Base-by-base conservation (phyloP, 108 stramenopile species). In the Epithemia pelagica region DNA sequence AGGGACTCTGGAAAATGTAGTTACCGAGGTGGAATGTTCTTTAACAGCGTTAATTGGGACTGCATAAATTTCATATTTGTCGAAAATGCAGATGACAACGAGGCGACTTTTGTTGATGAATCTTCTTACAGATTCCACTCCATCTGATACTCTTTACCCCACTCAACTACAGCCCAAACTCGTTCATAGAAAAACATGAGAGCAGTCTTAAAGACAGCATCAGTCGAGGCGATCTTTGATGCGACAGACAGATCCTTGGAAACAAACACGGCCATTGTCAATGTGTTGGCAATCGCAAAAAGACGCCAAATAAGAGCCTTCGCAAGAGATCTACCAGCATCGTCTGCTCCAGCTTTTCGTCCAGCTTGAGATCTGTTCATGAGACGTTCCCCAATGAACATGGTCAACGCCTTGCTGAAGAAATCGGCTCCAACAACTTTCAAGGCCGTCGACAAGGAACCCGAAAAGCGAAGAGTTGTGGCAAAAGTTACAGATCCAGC, bases 391-490 rank as follows among this genome's bases (percentile, higher is more conserved):
- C 97, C 97, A 66, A 95, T 68, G 72, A 95, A 97, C 95, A 97
- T 96, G 58, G 94, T 95, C 59, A 86, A 88, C 28, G 92, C 75
- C 77, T 97, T 97, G 62, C 87, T 90, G 65, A 95, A 84, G 68
- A 97, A 97, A 64, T 97, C 97, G 0, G 93, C 94, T 3, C 87
- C 93, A 23, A 97, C 96, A 74, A 97, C 93, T 28, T 90, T 79
- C 59, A 95, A 72, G 32, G 96, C 94, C 19, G 87, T 85, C 54
- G 74, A 62, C 30, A 91, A 15, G 32, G 78, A 78, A 66, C 85
- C 81, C 8, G 90, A 88, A 70, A 92, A 92, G 61, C 73, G 76
- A 22, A 92, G 62, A 52, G 86, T 78, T 18, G 91, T 91, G 58
- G 83, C 59, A 69, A 92, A 89, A 29, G 94, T 95, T 28, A 95